Evolutionary conservation across 768 basidiomycete genomes (phyloP).

Genomic region (Lactarius indigo): DNA sequence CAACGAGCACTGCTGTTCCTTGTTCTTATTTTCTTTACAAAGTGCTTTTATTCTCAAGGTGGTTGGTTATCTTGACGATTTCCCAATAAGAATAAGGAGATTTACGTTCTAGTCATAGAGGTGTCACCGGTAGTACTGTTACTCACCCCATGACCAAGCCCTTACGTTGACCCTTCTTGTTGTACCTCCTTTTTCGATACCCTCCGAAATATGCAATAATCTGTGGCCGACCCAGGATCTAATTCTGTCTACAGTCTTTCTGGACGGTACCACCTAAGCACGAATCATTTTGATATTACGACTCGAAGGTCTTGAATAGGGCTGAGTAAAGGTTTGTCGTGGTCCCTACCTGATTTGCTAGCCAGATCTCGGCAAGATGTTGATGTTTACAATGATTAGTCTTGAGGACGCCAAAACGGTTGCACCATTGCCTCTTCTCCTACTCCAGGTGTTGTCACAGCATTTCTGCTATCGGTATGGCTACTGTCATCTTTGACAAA

Average conservation of each 20-base stretch:
- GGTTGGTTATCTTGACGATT: too few species aligned
- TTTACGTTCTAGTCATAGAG: too few species aligned
- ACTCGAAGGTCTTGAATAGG: constrained; percentile 71
- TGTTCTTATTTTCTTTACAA: too few species aligned
- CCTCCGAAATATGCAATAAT: constrained; percentile 47
- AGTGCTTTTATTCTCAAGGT: too few species aligned
- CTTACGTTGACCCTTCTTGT: constrained; percentile 67
- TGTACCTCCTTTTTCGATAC: constrained; percentile 64
- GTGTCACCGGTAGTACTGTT: neutral
- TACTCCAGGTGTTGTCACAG: constrained; percentile 23
- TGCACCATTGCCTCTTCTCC: constrained; percentile 39
- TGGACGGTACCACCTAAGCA: constrained; percentile 57
- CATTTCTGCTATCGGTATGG: constrained; percentile 19
- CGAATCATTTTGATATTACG: constrained; percentile 80
- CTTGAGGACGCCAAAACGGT: constrained; percentile 83
- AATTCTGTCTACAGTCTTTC: constrained; percentile 60
- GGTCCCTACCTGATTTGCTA: constrained; percentile 7
- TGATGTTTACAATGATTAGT: constrained; percentile 81
- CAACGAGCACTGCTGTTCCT: too few species aligned
- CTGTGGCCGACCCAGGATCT: constrained; percentile 50
- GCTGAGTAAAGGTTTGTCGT: constrained; percentile 65
- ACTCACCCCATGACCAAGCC: constrained; percentile 19
- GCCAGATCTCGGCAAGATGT: constrained; percentile 33
- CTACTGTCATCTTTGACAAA: neutral
- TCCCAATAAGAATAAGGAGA: too few species aligned